Base-by-base conservation (phyloP, 2,329 filamentous ascomycete genomes). In the Dichotomopilus funicola region DNA sequence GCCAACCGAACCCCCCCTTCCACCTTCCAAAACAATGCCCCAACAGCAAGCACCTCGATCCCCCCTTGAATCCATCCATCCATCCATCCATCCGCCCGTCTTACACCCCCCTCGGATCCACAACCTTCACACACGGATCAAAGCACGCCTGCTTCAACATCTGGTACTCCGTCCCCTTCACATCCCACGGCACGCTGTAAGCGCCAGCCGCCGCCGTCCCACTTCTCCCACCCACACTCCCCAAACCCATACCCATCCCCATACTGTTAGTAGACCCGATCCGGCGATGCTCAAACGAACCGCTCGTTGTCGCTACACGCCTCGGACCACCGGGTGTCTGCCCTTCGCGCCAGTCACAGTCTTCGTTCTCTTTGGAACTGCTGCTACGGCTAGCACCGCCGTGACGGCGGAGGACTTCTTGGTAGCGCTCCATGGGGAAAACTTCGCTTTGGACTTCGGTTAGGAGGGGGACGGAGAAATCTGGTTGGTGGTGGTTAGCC, bases 401-500 rank as follows among this genome's bases (percentile, higher is more conserved):
- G 13, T 59, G 48, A 1, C 54, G 51, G 8, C 57, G 36, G 43
- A 60, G 55, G 37, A 62, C 48, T 11, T 59, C 59, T 31, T 56
- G 56, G 42, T 61, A 62, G 12, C 51, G 37, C 36, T 62, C 57
- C 52, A 62, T 56, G 13, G 49, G 46, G 4, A 54, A 53, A 0
- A 57, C 46, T 5, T 58, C 54, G 0, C 45, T 53, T 31, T 61
- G 52, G 0, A 56, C 52, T n/a, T 58, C 58, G 7, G 55, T 61
- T 6, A 60, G 35, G 10, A 63, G 54, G 1, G 61, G 61, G 10
- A 58, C 50, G 0, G 56, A 59, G 36, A 63, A 63, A 41, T 63
- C 61, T 63, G 31, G 6, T 38, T 9, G 12, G 12, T 9, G 8
- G 8, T 38, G 37, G 10, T 6, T 12, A 42, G 11, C 40, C 6